Evolutionary conservation across 106 monocot genomes (phyloP).

Genomic region (Agapanthus africanus): DNA sequence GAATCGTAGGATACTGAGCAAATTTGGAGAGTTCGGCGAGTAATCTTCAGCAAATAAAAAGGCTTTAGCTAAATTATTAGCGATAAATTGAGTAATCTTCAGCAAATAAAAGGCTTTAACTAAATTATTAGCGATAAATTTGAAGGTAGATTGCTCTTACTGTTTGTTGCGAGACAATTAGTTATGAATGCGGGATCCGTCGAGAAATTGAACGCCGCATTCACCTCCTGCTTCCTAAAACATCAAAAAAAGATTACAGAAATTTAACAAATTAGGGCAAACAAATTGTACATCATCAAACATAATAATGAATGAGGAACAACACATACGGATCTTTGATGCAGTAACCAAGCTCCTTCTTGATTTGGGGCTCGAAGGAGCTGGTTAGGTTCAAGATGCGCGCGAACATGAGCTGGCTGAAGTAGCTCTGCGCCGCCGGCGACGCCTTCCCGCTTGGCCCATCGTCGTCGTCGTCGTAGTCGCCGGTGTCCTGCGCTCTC

Average conservation of each 20-base stretch:
- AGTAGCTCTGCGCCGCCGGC: constrained; percentile 7
- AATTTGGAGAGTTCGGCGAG: too few relatives aligned
- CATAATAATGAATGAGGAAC: background rate
- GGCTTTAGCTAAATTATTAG: too few relatives aligned
- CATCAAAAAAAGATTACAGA: background rate
- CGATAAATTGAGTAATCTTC: too few relatives aligned
- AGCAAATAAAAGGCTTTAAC: background rate
- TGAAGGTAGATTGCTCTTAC: constrained; percentile 1
- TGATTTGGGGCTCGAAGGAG: constrained; percentile 1
- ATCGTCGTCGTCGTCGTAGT: background rate
- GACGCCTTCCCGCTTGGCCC: too few relatives aligned
- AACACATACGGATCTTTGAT: constrained; percentile 27
- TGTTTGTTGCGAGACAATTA: constrained; percentile 15
- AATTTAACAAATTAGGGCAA: too few relatives aligned
- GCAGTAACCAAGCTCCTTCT: constrained; percentile 30
- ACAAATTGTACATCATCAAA: background rate
- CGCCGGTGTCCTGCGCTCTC: constrained; percentile 6
- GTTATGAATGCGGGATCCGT: constrained; percentile 15
- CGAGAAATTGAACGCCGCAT: constrained; percentile 39
- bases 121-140: too few relatives aligned
- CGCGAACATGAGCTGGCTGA: constrained; percentile 5
- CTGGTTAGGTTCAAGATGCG: constrained; percentile 13
- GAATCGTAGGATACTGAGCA: too few relatives aligned
- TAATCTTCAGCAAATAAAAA: too few relatives aligned
- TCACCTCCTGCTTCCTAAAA: constrained; percentile 31